Evolutionary conservation across 2,329 filamentous ascomycete genomes (phyloP), one percentile per base, ranked within the genome.

Genomic region (Herpotrichia juniperi): DNA sequence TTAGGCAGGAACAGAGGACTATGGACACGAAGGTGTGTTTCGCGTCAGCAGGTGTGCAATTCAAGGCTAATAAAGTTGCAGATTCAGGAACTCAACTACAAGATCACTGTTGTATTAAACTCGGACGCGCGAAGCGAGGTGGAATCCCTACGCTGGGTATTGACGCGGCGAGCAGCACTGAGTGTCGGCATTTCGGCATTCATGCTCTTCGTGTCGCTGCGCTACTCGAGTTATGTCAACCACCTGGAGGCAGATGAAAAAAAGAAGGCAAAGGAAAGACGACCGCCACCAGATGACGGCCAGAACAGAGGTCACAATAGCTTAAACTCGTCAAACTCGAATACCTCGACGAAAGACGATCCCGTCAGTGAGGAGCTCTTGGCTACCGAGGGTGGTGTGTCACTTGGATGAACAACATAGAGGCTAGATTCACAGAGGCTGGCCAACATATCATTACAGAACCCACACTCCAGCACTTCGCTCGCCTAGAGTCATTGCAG

Each of bases 71-170:
- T 46, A 11, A 4, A 22, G 10, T 19, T 21, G 11, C 65, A 91
- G 82, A 93, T 96, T 57, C 93, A 97, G 80, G 89, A 96, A 77
- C 83, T 97, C 62, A 96, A 93, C 75, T 96, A 97, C 76, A 94
- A 96, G 72, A 97, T 99, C 73, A 96, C 90, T 19, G 91, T 96
- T 26, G 83, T 85, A 34, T 82, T 99, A 37, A 96, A 91, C 72
- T 94, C 91, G 56, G 94, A 97, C 73, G 87, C 89, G 42, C 93
- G 93, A 71, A 93, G 90, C 4, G 90, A 97, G 64, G 93, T 97
- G 43, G 94, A 99, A 73, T 89, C 88, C 1, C 78, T 99, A 43
- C 83, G 94, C 53, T 97, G 94, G 94, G 87, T 97, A 35, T 76
- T 88, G 51, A 88, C 86, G 9, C 76, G 86, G 40, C 77, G 86